Base-by-base conservation (phyloP, 192 early-diverging fungal species). In the Mortierella claussenii region DNA sequence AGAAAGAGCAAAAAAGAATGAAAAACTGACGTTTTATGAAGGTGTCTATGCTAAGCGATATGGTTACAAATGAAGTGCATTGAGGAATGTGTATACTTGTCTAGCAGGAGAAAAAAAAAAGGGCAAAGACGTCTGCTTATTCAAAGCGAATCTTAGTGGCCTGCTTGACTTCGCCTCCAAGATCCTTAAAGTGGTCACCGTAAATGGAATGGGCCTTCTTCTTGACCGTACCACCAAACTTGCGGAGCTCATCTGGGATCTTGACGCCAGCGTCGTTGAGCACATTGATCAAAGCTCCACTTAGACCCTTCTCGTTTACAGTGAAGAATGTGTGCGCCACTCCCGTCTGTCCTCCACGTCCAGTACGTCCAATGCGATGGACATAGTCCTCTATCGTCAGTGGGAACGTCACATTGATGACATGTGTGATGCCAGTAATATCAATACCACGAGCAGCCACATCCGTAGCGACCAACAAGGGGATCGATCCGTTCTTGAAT, bases 401-500 rank as follows among this genome's bases (percentile, higher is more conserved):
- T n/a, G 97, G 97, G 87, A 96, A 98, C 21, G 95, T 96, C 51
- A 93, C 88, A 81, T 99, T 99, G 74, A 99, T 93, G 21, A 99
- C 97, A 75, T 94, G 93, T 58, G 95, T 95, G 40, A 99, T 94
- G 60, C 95, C 90, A 10, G 95, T 93, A 64, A 93, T 91, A 69
- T 93, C 93, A 23, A 96, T 82, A 44, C 95, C 95, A 76, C 95
- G 90, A 36, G 91, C 93, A 60, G 94, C 94, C 42, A 97, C 94
- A 80, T 97, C 96, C 4, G 97, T 99, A 3, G 97, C 96, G 57
- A 99, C 86, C 86, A 97, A 82, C 34, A 99, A 81, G 13, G 95
- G 95, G 21, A 85, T 84, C 24, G 80, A 83, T 42, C 95, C 96
- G 65, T 83, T 84, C 76, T 91, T 93, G 85, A 99, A 99, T 1